phyloP scores from a whole-genome alignment of 176 grass and related monocot genomes.

The Ensete glaucum region DNA sequence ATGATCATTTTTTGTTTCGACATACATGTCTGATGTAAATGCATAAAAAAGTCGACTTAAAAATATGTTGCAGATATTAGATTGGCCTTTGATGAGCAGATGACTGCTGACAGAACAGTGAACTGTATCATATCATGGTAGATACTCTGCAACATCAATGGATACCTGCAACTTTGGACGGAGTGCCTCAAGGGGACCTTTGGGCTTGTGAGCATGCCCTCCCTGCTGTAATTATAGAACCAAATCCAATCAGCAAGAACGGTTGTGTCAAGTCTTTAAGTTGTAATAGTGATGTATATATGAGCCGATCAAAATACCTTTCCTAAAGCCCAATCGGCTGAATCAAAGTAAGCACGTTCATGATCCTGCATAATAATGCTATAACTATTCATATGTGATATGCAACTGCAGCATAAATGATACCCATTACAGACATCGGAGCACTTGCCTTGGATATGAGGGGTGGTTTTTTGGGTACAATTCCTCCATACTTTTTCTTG shows the following conservation, averaged over 20 bases:
- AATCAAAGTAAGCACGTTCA: conserved; percentile 18
- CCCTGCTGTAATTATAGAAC: not conserved
- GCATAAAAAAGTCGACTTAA: no score
- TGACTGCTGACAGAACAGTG: no score
- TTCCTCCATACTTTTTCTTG: conserved; percentile 86
- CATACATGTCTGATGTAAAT: not conserved
- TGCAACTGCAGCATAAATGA: not conserved
- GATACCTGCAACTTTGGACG: conserved; percentile 1
- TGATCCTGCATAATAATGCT: conserved; percentile 12
- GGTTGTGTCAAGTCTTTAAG: not conserved
- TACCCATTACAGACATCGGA: not conserved
- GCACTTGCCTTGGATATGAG: conserved; percentile 75
- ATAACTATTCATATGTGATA: not conserved
- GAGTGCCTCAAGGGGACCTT: conserved; percentile 5
- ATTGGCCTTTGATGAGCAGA: not conserved
- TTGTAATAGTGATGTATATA: not conserved
- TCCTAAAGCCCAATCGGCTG: conserved; percentile 17
- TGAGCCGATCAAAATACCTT: not conserved
- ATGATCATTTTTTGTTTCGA: not conserved
- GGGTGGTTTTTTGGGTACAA: conserved; percentile 64
- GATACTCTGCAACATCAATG: not conserved
- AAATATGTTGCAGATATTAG: not conserved
- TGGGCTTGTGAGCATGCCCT: conserved; percentile 6
- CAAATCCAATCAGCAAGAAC: not conserved
- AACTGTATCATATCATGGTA: not conserved